These are phyloP conservation scores for Podaxis sp. DNA, from an alignment of 768 basidiomycete species.

Conservation along the genomic window DNA sequence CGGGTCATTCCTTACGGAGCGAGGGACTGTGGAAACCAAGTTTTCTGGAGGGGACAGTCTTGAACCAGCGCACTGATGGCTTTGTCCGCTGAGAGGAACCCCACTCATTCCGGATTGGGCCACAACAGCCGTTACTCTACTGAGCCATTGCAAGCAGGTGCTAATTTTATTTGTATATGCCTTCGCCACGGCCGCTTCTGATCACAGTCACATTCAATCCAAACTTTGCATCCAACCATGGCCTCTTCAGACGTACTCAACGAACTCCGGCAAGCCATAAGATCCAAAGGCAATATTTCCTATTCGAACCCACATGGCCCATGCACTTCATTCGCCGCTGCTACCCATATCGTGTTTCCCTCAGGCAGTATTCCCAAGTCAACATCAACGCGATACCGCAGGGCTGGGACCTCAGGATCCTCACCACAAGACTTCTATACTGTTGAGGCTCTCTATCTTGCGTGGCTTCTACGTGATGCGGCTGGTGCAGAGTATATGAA, in stretches of 20 bases:
- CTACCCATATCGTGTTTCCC: constrained; percentile 65
- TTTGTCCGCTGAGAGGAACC: constrained; percentile 58
- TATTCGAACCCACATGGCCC: constrained; percentile 46
- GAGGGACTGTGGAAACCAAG: constrained; percentile 79
- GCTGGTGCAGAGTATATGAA: constrained; percentile 87
- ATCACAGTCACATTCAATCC: not conserved
- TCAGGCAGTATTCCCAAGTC: constrained; percentile 63
- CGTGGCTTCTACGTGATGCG: constrained; percentile 75
- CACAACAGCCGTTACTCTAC: constrained; percentile 79
- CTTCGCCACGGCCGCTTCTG: not conserved
- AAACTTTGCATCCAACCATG: constrained; percentile 25
- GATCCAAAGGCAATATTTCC: constrained; percentile 47
- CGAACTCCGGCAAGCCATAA: constrained; percentile 63
- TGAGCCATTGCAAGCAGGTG: constrained; percentile 17
- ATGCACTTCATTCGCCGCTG: constrained; percentile 48
- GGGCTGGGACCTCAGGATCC: constrained; percentile 44
- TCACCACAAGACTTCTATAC: constrained; percentile 62
- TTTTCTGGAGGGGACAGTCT: constrained; percentile 94
- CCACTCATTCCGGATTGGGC: constrained; percentile 82
- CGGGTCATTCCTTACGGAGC: constrained; percentile 59
- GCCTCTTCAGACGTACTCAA: constrained; percentile 50
- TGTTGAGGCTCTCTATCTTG: constrained; percentile 81
- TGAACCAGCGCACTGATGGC: constrained; percentile 87
- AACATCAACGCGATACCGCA: constrained; percentile 75
- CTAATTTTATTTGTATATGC: not conserved